Conservation (phyloP, 2,329 filamentous ascomycete species). For the Epichloe bromicola region DNA sequence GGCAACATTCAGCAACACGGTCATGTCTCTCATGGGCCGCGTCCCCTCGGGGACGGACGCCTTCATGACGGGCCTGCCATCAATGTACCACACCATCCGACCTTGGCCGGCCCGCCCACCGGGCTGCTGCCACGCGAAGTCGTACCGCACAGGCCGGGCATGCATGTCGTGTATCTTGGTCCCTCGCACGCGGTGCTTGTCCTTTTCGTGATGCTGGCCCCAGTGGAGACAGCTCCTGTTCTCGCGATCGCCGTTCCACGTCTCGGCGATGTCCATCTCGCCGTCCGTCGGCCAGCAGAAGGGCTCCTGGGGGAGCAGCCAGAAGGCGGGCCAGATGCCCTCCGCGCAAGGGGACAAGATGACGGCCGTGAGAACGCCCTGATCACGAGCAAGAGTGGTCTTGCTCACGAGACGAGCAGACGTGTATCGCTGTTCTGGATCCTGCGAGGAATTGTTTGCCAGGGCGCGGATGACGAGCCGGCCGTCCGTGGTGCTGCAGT, state of each 20-base stretch:
- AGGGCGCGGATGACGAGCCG: conserved; percentile 41
- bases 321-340: conserved; percentile 50
- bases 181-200: conserved; percentile 43
- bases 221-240: conserved; percentile 48
- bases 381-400: conserved; percentile 34
- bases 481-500: conserved; percentile 28
- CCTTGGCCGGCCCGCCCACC: conserved; percentile 29
- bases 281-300: conserved; percentile 47
- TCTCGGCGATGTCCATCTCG: conserved; percentile 47
- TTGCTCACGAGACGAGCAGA: conserved; percentile 42
- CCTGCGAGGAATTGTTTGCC: conserved; percentile 19
- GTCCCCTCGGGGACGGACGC: conserved; percentile 37
- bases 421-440: conserved; percentile 33
- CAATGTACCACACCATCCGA: conserved; percentile 45
- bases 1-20: conserved; percentile 45
- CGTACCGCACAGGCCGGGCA: conserved; percentile 34
- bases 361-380: conserved; percentile 38
- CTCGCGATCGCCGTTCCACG: conserved; percentile 43
- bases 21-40: conserved; percentile 41
- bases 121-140: conserved; percentile 42
- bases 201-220: conserved; percentile 39
- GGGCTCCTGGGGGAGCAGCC: conserved; percentile 44
- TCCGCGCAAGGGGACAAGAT: conserved; percentile 38
- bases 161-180: conserved; percentile 37
- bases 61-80: conserved; percentile 44